Conservation (phyloP, 306 rosid genomes). For the Neltuma alba region DNA sequence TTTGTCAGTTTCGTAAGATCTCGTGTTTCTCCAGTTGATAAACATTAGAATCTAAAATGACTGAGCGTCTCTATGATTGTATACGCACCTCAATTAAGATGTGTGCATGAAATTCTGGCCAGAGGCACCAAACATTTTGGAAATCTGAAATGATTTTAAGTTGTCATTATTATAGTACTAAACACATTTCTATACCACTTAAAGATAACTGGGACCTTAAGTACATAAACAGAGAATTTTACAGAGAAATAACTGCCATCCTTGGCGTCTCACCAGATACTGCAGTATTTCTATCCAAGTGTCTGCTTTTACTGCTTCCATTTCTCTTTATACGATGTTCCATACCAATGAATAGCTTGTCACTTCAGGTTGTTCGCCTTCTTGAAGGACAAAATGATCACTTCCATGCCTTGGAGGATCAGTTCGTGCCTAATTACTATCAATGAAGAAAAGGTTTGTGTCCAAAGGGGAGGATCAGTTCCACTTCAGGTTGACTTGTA, state of each 20-base stretch:
- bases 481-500: neutral
- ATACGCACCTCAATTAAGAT: neutral
- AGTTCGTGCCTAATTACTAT: slow-evolving; percentile 35
- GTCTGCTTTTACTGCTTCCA: neutral
- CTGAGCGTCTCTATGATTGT: neutral
- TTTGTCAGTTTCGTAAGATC: neutral
- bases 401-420: slow-evolving; percentile 48
- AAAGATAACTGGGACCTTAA: neutral
- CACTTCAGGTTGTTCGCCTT: slow-evolving; percentile 61
- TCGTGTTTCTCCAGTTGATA: no score
- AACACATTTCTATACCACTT: neutral
- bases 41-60: no score
- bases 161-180: no score
- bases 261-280: no score
- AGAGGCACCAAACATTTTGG: neutral
- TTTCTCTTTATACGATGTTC: neutral
- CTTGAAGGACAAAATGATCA: slow-evolving; percentile 62
- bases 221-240: neutral
- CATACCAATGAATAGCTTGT: slow-evolving; percentile 12
- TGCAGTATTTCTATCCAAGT: neutral
- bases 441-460: slow-evolving; percentile 22
- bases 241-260: neutral
- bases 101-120: neutral
- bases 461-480: neutral
- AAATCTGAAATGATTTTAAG: neutral